Base-by-base conservation (phyloP, 2,329 filamentous ascomycete genomes). In the Cladorrhinum sp. region DNA sequence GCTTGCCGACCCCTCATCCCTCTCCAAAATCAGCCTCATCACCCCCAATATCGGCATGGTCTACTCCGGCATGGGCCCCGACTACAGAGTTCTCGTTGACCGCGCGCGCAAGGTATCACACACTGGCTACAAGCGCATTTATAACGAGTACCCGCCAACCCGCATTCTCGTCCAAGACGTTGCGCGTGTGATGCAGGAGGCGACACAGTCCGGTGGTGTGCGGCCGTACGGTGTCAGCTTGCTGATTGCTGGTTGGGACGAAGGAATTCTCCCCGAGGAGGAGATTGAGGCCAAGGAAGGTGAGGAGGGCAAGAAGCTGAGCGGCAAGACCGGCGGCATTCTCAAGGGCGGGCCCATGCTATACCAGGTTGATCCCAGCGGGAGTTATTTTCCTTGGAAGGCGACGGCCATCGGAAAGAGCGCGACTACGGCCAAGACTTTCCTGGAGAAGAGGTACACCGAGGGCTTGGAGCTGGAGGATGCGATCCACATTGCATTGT, bases 21-120 rank as follows among this genome's bases (percentile, higher is more conserved):
- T 96, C 67, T 95, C 93, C 72, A 99, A 99, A 84, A 91, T 99
- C 81, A 96, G 92, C 76, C 87, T 96, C 75, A 93, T 99, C 80
- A 99, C 95, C 53, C 95, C 95, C 72, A 95, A 99, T 84, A 98
- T 99, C 77, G 95, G 95, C 76, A 97, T 98, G 91, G 95, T 99
- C 72, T 99, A 99, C 81, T 93, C 92, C 57, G 95, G 95, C 75
- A 99, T 99, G 95, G 94, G 95, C 28, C 95, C 95, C 62, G 95
- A 99, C 78, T 99, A 98, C 82, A 88, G 95, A 76, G 92, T 99
- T 61, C 85, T 99, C 58, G 95, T 98, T 70, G 95, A 99, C 82
- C 94, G 93, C 78, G 95, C 95, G 70, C 92, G 95, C 74, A 99
- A 98, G 79, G 95, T 97, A 68, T 96, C 93, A 60, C 95, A 99